Base-by-base conservation (phyloP, 106 monocot genomes). In the Allium sativum region DNA sequence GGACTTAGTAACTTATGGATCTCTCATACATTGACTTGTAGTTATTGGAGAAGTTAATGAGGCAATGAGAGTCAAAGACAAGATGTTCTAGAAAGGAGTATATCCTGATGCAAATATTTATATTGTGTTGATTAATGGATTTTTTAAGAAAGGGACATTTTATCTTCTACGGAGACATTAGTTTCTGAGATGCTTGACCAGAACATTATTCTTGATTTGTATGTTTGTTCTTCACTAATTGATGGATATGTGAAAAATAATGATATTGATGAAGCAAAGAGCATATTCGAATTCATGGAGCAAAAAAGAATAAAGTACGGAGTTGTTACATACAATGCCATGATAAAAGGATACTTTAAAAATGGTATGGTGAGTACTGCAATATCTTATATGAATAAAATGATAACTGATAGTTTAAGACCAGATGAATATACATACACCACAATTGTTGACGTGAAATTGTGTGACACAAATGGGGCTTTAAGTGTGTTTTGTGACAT, bases 301-400 rank as follows among this genome's bases (percentile, higher is more conserved):
- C 44, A 84, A 48, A 95, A 80, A 53, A 67, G 79, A 40, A 69
- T 80, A 22, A 65, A 9, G 22, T 60, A 41, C 61, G 72, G 71
- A 6, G 46, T 87, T 72, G 84, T 87, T 67, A 50, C 56, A 9
- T 96, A 80, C 69, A 96, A 96, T 80, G 82, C 87, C 14, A 82
- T 96, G 73, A 87, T 90, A 51, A 96, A 96, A 73, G 95, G 95
- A 9, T 84, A 83, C 50, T 84, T 82, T 66, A 77, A 75, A 65
- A 74, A 68, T 65, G 74, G 84, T 18, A 52, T 77, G 72, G 71
- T 96, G 78, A 82, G 65, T 46, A 82, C 84, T 64, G 87, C 82
- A 9, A 56, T 82, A 21, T 61, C 21, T 13, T 76, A 54, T 55
- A 61, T 79, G 9, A 69, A 70, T 46, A 72, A 60, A 17, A 82